These are phyloP conservation scores for Ophiostoma angusticollis DNA, from an alignment of 2,329 filamentous ascomycete species.

Conservation along the genomic window DNA sequence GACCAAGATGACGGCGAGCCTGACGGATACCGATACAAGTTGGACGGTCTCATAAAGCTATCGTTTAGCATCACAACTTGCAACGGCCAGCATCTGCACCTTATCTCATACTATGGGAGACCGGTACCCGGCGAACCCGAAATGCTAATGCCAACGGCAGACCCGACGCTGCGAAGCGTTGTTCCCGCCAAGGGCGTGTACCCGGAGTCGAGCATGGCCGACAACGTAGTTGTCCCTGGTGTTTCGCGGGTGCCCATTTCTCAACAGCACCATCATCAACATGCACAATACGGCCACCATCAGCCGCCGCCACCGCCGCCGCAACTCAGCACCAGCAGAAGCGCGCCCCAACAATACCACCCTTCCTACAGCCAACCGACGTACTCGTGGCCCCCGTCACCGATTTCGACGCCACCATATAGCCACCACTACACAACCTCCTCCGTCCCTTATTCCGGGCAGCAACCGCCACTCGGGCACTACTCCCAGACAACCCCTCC, in stretches of 20 bases:
- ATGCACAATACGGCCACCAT: conserved; percentile 11
- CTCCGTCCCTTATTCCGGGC: conserved; percentile 19
- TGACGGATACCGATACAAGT: conserved; percentile 89
- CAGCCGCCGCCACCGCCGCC: conserved; percentile 12
- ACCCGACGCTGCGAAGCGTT: conserved; percentile 69
- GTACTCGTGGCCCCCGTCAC: conserved; percentile 44
- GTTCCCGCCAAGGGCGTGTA: conserved; percentile 90
- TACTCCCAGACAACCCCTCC: conserved; percentile 16
- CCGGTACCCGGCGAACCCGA: conserved; percentile 60
- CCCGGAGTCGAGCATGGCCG: conserved; percentile 80
- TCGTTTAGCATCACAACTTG: conserved; percentile 98
- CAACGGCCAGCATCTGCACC: conserved; percentile 75
- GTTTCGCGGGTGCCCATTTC: conserved; percentile 64
- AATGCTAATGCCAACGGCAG: conserved; percentile 68
- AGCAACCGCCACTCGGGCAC: conserved; percentile 11
- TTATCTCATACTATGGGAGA: conserved; percentile 93
- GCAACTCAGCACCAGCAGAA: background rate
- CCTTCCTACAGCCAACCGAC: conserved; percentile 27
- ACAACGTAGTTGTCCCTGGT: conserved; percentile 64
- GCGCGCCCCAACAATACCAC: conserved; percentile 15
- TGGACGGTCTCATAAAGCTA: conserved; percentile 96
- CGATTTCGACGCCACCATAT: conserved; percentile 41
- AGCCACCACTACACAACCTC: conserved; percentile 31
- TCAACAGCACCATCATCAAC: conserved; percentile 17
- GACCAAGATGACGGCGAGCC: conserved; percentile 75